A percentile compares a stretch with the other conserved stretches of the same genome.
These are phyloP conservation scores for Russula dissimulans DNA, from an alignment of 768 basidiomycete genomes.

Conservation along the genomic window DNA sequence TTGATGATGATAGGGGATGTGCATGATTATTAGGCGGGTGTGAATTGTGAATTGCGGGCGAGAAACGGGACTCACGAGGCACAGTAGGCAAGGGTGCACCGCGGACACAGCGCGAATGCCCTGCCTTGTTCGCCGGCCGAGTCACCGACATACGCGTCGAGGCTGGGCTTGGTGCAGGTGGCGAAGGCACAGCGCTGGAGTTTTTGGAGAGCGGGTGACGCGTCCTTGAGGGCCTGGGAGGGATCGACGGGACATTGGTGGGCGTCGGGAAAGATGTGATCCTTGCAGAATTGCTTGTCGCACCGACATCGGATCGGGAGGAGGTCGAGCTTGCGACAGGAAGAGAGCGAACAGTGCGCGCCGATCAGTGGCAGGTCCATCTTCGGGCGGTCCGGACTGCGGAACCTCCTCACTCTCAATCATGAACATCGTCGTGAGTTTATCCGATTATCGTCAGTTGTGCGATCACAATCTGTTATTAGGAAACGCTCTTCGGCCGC, in stretches of 20 bases:
- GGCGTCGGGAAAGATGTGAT: conserved; percentile 50
- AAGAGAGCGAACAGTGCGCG: conserved; percentile 48
- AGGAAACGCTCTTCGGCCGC: conserved; percentile 95
- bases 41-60: not conserved
- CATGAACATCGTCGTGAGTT: conserved; percentile 76
- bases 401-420: conserved; percentile 8
- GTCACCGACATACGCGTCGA: conserved; percentile 33
- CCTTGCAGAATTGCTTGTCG: conserved; percentile 47
- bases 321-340: conserved; percentile 61
- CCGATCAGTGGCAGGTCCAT: conserved; percentile 50
- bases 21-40: not conserved
- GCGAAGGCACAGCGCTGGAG: conserved; percentile 42
- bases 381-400: not conserved
- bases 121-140: conserved; percentile 23
- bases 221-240: not conserved
- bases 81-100: conserved; percentile 55
- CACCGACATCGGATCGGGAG: conserved; percentile 69
- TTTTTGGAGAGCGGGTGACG: conserved; percentile 17
- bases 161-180: conserved; percentile 46
- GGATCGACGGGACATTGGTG: conserved; percentile 43
- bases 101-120: conserved; percentile 36
- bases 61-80: conserved; percentile 37
- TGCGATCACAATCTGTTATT: not conserved
- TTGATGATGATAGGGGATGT: conserved; percentile 3
- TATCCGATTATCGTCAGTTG: not conserved